Conservation (phyloP, 2,329 filamentous ascomycete genomes). For the Chrysoporthe cubensis region DNA sequence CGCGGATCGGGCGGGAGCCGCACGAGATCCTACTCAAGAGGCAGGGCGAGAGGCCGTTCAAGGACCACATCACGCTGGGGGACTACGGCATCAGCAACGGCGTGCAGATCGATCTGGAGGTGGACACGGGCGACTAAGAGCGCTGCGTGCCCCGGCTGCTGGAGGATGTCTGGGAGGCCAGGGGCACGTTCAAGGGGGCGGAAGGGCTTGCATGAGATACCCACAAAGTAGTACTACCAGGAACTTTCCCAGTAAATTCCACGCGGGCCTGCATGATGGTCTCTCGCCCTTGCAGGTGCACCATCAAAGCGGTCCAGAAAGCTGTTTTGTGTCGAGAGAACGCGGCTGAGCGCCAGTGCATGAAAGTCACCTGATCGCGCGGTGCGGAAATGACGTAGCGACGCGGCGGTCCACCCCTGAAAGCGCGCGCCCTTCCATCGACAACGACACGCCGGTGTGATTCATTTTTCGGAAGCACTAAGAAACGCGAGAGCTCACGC, state of each 20-base stretch:
- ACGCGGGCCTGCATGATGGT: not conserved
- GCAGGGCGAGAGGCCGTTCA: slow-evolving; percentile 91
- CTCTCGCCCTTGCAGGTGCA: not conserved
- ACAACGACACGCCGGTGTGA: slow-evolving; percentile 27
- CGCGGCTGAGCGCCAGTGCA: not conserved
- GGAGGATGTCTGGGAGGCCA: not conserved
- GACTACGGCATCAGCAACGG: slow-evolving; percentile 96
- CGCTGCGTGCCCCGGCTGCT: too few relatives aligned
- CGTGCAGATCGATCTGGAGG: slow-evolving; percentile 69
- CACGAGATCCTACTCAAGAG: slow-evolving; percentile 91
- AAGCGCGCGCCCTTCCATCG: slow-evolving; percentile 23
- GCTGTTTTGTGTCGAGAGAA: too few relatives aligned
- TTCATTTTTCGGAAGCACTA: slow-evolving; percentile 5
- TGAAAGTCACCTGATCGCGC: slow-evolving; percentile 16
- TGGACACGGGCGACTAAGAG: slow-evolving; percentile 62
- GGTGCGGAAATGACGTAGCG: slow-evolving; percentile 7
- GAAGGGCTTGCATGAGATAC: not conserved
- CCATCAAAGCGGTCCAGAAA: not conserved
- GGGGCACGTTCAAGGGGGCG: not conserved
- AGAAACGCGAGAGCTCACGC: not conserved
- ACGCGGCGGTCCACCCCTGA: slow-evolving; percentile 7
- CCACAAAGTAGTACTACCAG: not conserved
- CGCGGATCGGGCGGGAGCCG: slow-evolving; percentile 83
- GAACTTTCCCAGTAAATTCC: not conserved
- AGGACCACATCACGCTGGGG: slow-evolving; percentile 83